Percentiles rank a stretch among this genome's conserved stretches.
phyloP scores from a whole-genome alignment of 2,329 filamentous ascomycete species.

The Microdochium nivale region DNA sequence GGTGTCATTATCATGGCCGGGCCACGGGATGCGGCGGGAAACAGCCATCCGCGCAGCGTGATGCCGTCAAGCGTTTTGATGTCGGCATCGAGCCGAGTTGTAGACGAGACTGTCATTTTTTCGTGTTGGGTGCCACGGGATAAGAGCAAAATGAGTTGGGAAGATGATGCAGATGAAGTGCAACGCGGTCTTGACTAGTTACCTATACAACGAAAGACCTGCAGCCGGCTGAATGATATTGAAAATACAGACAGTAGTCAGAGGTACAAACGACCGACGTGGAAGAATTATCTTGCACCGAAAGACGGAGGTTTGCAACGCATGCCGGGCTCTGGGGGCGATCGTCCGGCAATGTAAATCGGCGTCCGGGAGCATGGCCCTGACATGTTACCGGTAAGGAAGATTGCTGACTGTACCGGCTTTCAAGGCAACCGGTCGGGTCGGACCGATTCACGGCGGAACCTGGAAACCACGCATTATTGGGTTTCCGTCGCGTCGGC shows the following conservation, averaged over 20 bases:
- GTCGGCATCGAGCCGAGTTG: slow-evolving; percentile 17
- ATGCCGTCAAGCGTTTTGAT: slow-evolving; percentile 31
- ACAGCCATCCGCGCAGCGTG: slow-evolving; percentile 27
- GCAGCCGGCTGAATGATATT: not conserved
- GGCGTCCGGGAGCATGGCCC: not conserved
- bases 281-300: not conserved
- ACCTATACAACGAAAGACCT: not conserved
- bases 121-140: not conserved
- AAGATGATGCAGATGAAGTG: not conserved
- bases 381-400: not conserved
- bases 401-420: not conserved
- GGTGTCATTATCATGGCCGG: slow-evolving; percentile 19
- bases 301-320: not conserved
- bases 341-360: not conserved
- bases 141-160: not conserved
- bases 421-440: not conserved
- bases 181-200: not conserved
- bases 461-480: not conserved
- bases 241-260: not conserved
- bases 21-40: slow-evolving; percentile 14
- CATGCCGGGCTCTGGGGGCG: not conserved
- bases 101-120: not conserved
- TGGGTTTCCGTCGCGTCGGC: not conserved
- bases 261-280: not conserved
- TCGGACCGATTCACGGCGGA: not conserved